phyloP scores from a whole-genome alignment of 768 basidiomycete genomes.

The Agrocybe chaxingu region DNA sequence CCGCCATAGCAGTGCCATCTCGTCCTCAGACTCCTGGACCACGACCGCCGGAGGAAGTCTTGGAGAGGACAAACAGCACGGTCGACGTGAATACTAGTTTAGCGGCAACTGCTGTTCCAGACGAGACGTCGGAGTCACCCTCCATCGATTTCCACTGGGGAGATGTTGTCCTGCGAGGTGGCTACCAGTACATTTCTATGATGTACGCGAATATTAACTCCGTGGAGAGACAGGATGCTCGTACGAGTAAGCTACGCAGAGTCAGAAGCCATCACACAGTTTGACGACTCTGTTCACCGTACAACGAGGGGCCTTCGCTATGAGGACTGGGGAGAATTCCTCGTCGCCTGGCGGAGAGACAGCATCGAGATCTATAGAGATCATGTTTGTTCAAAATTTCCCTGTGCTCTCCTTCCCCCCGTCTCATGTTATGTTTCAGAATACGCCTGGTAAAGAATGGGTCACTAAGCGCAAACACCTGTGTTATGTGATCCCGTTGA shows the following conservation, averaged over 20 bases:
- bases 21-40: constrained; percentile 19
- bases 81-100: constrained; percentile 66
- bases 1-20: neutral
- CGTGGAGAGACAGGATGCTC: constrained; percentile 79
- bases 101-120: constrained; percentile 41
- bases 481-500: constrained; percentile 74
- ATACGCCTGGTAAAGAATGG: constrained; percentile 65
- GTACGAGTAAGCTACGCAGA: constrained; percentile 70
- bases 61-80: constrained; percentile 55
- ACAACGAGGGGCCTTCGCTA: constrained; percentile 56
- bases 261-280: constrained; percentile 46
- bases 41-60: constrained; percentile 61
- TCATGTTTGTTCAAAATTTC: constrained; percentile 49
- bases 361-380: constrained; percentile 83
- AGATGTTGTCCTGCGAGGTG: constrained; percentile 76
- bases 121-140: constrained; percentile 12
- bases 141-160: constrained; percentile 32
- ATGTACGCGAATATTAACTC: constrained; percentile 15
- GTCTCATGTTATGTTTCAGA: constrained; percentile 29
- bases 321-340: constrained; percentile 76
- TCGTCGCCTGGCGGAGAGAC: constrained; percentile 81
- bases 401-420: constrained; percentile 9
- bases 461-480: constrained; percentile 73
- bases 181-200: constrained; percentile 10
- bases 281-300: constrained; percentile 69